Evolutionary conservation across 495 filamentous ascomycete genomes (phyloP), one percentile per base, ranked within the genome.

Genomic region (Penicillium bovifimosum): DNA sequence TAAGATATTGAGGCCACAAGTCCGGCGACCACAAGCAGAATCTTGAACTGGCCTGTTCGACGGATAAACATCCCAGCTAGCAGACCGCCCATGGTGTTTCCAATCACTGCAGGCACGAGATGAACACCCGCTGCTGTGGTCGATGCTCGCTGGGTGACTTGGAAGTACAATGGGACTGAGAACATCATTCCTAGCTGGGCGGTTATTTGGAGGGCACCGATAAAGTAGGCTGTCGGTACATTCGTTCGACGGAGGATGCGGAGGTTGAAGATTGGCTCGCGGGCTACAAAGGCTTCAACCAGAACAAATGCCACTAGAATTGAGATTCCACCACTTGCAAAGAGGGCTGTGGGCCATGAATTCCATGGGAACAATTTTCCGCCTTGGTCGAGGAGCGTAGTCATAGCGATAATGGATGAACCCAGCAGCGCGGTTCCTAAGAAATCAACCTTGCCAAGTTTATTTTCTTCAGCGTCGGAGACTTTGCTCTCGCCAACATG

Each of bases 151-250:
- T 70, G 56, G 0, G 82, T 85, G n/a, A 86, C 76, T 54, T 86
- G 82, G 58, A 87, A 88, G 61, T 88, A 89, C 0, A 89, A 66
- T 0, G 86, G 86, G 0, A 87, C 77, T 9, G 61, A 63, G 54
- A 62, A 76, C 50, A 62, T 67, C 74, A 61, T 73, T 72, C 77
- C 59, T 2, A 84, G 52, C 52, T 89, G 85, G 0, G 84, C 81
- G 0, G 73, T 75, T 0, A 65, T 69, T 33, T 86, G 84, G 0
- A 81, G 65, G 0, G 64, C 68, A 26, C 73, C 66, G 40, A 83
- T 76, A 0, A 80, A 24, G 53, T 84, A 86, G 10, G 76, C 75
- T 0, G 75, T 57, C 0, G 81, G 62, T 1, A 82, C 76, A 38
- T 85, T 84, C 29, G 73, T 67, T 13, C 77, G 66, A 31, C 64